A percentile compares a stretch with the other conserved stretches of the same genome.
These are phyloP conservation scores for Evansstolkia leycettana DNA, from an alignment of 495 filamentous ascomycete genomes.

Conservation along the genomic window DNA sequence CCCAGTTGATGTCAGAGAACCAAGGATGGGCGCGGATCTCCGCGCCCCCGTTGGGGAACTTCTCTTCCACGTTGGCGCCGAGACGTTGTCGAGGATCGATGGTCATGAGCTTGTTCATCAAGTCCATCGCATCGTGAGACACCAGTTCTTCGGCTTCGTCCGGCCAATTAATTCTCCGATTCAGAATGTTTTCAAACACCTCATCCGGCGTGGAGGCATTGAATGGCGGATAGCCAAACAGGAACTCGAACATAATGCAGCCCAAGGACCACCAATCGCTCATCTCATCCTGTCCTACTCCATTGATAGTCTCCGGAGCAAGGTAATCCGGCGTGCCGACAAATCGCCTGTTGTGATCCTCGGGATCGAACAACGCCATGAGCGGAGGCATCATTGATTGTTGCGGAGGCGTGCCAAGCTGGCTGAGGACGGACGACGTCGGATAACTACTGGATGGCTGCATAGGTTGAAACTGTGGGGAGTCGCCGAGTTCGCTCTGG, in stretches of 20 bases:
- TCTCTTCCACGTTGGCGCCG: slow-evolving; percentile 72
- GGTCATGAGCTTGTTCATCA: slow-evolving; percentile 84
- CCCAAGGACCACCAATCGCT: slow-evolving; percentile 99
- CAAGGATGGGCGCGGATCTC: slow-evolving; percentile 84
- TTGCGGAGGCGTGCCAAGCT: slow-evolving; percentile 49
- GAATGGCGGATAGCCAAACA: slow-evolving; percentile 89
- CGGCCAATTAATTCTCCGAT: slow-evolving; percentile 82
- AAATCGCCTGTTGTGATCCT: slow-evolving; percentile 85
- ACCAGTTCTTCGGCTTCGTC: slow-evolving; percentile 56
- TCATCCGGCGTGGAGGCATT: slow-evolving; percentile 82
- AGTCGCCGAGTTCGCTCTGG: slow-evolving; percentile 52
- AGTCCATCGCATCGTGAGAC: slow-evolving; percentile 76
- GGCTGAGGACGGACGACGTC: slow-evolving; percentile 20
- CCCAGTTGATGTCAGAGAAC: slow-evolving; percentile 84
- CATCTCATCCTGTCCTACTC: slow-evolving; percentile 87
- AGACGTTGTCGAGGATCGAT: slow-evolving; percentile 68
- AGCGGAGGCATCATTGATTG: slow-evolving; percentile 81
- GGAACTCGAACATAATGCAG: slow-evolving; percentile 93
- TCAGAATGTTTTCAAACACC: slow-evolving; percentile 93
- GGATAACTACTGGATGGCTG: slow-evolving; percentile 46
- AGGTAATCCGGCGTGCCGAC: slow-evolving; percentile 97
- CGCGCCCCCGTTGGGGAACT: slow-evolving; percentile 67
- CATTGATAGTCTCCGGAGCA: slow-evolving; percentile 92
- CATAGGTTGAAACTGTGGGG: slow-evolving; percentile 56
- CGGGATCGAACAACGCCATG: slow-evolving; percentile 92